These are phyloP conservation scores for Tuber aestivum DNA, from an alignment of 495 filamentous ascomycete genomes.

Conservation along the genomic window DNA sequence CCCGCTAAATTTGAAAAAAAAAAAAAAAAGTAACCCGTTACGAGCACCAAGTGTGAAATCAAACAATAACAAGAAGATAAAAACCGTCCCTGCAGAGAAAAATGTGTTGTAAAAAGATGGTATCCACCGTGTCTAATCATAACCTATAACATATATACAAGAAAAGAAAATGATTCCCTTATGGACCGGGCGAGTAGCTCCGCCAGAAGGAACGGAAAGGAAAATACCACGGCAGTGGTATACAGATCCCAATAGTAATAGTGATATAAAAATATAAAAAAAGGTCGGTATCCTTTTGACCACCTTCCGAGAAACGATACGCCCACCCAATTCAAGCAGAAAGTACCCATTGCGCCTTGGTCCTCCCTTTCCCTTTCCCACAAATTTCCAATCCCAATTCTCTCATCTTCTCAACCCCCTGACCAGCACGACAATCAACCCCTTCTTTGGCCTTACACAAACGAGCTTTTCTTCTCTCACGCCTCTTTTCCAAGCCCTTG, in stretches of 20 bases:
- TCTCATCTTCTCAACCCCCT: conserved; percentile 88
- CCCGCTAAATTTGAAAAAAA: conserved; percentile 42
- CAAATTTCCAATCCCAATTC: conserved; percentile 85
- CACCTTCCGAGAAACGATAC: conserved; percentile 15
- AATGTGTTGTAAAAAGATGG: conserved; percentile 11
- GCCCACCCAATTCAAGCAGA: conserved; percentile 50
- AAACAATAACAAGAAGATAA: conserved; percentile 13
- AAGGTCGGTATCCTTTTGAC: conserved; percentile 14
- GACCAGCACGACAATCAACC: conserved; percentile 63
- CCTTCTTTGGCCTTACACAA: conserved; percentile 52
- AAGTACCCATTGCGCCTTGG: conserved; percentile 68
- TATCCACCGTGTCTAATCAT: conserved; percentile 36
- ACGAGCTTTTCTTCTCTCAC: conserved; percentile 65
- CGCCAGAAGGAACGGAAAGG: conserved; percentile 25
- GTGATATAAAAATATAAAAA: conserved; percentile 15
- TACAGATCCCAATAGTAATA: conserved; percentile 22
- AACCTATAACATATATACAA: conserved; percentile 46
- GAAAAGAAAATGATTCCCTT: conserved; percentile 37
- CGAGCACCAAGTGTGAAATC: conserved; percentile 35
- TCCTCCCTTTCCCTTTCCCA: conserved; percentile 62
- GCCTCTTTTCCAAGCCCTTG: conserved; percentile 89
- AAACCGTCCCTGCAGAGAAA: conserved; percentile 8
- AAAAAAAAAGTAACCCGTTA: conserved; percentile 40
- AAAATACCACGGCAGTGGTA: conserved; percentile 5
- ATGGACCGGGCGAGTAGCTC: conserved; percentile 21